These are phyloP conservation scores for Chamaecyparis obtusa DNA, from an alignment of 75 land plant genomes.

Conservation along the genomic window DNA sequence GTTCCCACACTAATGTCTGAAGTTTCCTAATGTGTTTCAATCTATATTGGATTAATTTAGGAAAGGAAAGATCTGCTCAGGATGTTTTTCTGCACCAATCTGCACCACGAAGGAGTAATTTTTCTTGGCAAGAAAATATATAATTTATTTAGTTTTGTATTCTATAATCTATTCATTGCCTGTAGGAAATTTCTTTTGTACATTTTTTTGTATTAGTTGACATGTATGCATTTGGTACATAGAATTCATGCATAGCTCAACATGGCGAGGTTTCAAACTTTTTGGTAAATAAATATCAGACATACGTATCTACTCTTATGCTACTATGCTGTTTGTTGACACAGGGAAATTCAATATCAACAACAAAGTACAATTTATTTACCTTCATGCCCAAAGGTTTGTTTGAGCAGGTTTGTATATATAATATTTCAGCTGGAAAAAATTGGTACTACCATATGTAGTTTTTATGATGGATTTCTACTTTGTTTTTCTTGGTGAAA, in stretches of 20 bases:
- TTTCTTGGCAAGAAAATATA: neutral
- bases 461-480: neutral
- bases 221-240: neutral
- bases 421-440: neutral
- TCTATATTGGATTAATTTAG: neutral
- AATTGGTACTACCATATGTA: neutral
- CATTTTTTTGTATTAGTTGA: neutral
- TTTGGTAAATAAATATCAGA: neutral
- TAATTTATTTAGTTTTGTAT: neutral
- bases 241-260: neutral
- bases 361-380: conserved; percentile 46
- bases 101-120: neutral
- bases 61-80: neutral
- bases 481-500: neutral
- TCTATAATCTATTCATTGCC: neutral
- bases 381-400: conserved; percentile 55
- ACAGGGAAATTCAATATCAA: conserved; percentile 44
- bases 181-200: neutral
- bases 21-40: neutral
- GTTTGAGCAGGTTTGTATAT: conserved; percentile 45
- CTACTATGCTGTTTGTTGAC: neutral
- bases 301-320: neutral
- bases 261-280: neutral
- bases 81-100: neutral
- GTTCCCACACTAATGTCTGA: neutral